Evolutionary conservation across 768 basidiomycete species (phyloP), one percentile per base, ranked within the genome.

Genomic region (Paxillus rubicundulus): DNA sequence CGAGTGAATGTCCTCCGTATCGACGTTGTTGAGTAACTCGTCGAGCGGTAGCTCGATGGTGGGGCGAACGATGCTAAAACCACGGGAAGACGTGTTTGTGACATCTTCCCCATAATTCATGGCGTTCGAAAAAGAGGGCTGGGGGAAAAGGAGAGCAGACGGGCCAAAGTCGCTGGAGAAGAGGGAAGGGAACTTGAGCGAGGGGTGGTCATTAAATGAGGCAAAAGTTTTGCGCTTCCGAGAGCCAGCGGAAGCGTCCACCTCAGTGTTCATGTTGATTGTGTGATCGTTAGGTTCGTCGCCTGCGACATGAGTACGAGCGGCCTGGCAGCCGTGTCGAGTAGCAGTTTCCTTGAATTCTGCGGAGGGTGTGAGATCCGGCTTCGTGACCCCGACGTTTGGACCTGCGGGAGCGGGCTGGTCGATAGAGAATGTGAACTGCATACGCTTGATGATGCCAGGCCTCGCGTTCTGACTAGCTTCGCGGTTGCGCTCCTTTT

Each of bases 1-100:
- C 24, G 54, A 33, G 1, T 37, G 2, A 33, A 21, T 42, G 17
- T 65, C 65, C 24, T 69, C 68, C 9, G 46, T 20, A 36, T 71
- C 69, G 4, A 68, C 58, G 44, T 24, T 70, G 50, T 59, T 63
- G 54, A 92, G 79, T 53, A 92, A 77, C 55, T 93, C 89, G 58
- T 93, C 89, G n/a, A 92, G 79, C 5, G 87, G 85, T 24, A 92
- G 81, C 65, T 92, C 89, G 62, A 92, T 91, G 38, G 91, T 92
- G 0, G 89, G 91, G 10, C 89, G 82, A 18, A 70, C 47, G 55
- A 92, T 82, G 68, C 78, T 78, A 61, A 89, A 80, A 32, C 76
- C 71, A 52, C 82, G 78, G 18, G 79, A 73, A 52, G 66, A 63
- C 17, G 73, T 69, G 55, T 74, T 71, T 62, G 72, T 80, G 61